Conservation (phyloP, 441 rosid species). For the Arabidopsis hybrid region DNA sequence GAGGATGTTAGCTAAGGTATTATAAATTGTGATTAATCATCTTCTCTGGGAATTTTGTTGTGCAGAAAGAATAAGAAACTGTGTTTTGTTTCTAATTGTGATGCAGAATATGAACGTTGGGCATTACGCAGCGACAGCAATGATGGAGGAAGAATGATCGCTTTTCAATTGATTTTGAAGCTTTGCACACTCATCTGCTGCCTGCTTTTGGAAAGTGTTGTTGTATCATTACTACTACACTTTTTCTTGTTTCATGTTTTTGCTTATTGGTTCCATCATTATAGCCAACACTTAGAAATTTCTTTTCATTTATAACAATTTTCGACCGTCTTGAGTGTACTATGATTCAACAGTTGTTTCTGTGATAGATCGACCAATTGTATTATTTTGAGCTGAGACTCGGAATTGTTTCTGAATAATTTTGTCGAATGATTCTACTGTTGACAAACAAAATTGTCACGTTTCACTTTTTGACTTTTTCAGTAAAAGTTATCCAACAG, state of each 20-base stretch:
- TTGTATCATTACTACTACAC: not conserved
- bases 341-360: not conserved
- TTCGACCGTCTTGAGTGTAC: not conserved
- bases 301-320: not conserved
- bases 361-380: not conserved
- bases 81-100: not conserved
- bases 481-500: not conserved
- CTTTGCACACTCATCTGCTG: constrained; percentile 9
- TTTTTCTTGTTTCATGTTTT: constrained; percentile 5
- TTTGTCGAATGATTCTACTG: not conserved
- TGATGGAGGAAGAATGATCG: constrained; percentile 25
- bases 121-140: constrained; percentile 31
- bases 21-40: not conserved
- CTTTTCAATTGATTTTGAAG: constrained; percentile 7
- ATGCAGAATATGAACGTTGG: constrained; percentile 43
- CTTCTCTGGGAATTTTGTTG: not conserved
- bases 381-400: not conserved
- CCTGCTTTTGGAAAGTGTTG: constrained; percentile 10
- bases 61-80: not conserved
- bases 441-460: not conserved
- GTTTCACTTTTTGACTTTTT: constrained; percentile 11
- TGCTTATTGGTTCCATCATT: not conserved
- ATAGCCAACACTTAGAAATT: not conserved
- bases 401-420: not conserved
- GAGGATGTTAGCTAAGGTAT: constrained; percentile 78